Evolutionary conservation across 805 yeast species (phyloP).

Genomic region (Lipomyces chichibuensis): DNA sequence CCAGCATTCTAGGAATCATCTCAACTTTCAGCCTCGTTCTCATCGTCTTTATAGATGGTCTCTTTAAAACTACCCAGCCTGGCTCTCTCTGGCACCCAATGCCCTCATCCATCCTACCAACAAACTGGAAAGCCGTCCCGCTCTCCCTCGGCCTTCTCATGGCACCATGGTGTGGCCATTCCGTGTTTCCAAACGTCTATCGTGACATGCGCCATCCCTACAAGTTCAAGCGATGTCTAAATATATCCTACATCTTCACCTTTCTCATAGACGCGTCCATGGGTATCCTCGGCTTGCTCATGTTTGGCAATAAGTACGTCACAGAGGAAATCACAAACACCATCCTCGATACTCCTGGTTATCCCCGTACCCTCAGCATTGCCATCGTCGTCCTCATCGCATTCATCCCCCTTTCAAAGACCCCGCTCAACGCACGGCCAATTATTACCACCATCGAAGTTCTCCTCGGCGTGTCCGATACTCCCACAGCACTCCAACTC

Average conservation of each 20-base stretch:
- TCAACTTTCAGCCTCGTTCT: constrained; percentile 68
- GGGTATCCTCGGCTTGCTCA: constrained; percentile 69
- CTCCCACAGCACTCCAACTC: constrained; percentile 17
- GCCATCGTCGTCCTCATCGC: constrained; percentile 68
- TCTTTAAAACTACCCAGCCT: constrained; percentile 62
- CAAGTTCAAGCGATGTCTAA: constrained; percentile 58
- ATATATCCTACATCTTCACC: constrained; percentile 61
- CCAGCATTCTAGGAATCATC: constrained; percentile 70
- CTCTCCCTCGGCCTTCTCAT: constrained; percentile 47
- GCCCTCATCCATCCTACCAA: constrained; percentile 73
- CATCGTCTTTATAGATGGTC: constrained; percentile 63
- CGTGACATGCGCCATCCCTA: constrained; percentile 74
- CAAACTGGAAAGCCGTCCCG: constrained; percentile 51
- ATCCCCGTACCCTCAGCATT: constrained; percentile 61
- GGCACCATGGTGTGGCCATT: constrained; percentile 85
- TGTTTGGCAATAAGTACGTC: constrained; percentile 65
- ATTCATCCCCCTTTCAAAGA: constrained; percentile 79
- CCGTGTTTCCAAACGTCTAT: constrained; percentile 75
- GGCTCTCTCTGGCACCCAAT: constrained; percentile 72
- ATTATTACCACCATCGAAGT: constrained; percentile 70
- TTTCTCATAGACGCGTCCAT: constrained; percentile 61
- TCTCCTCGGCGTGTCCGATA: constrained; percentile 45
- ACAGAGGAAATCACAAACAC: constrained; percentile 61
- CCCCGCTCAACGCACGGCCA: constrained; percentile 83
- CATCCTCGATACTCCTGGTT: constrained; percentile 65